phyloP scores from a whole-genome alignment of 139 green algal species.

The Medakamo hakoo region DNA sequence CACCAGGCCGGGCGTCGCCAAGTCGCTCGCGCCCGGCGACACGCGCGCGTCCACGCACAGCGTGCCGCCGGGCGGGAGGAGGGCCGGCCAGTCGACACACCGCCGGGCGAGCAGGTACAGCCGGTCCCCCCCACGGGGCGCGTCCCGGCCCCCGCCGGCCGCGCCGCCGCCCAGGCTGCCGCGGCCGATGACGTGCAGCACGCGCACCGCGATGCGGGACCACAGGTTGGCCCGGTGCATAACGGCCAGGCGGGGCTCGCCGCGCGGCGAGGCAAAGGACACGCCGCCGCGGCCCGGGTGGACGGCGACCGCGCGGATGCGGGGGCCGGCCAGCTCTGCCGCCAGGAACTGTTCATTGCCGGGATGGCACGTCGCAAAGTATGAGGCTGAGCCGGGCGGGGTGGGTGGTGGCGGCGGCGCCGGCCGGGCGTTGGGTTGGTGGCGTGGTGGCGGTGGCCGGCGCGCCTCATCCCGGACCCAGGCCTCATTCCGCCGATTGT shows the following conservation, averaged over 20 bases:
- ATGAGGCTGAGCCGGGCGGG: too few species aligned
- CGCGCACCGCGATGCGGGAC: slow-evolving; percentile 43
- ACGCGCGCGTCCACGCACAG: slow-evolving; percentile 50
- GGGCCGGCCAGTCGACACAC: slow-evolving; percentile 31
- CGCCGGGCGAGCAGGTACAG: slow-evolving; percentile 45
- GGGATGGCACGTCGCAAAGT: slow-evolving; percentile 63
- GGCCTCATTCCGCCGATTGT: too few species aligned
- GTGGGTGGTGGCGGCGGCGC: too few species aligned
- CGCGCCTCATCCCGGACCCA: too few species aligned
- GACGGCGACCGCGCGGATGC: slow-evolving; percentile 26
- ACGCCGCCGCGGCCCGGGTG: slow-evolving; percentile 28
- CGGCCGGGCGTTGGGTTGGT: too few species aligned
- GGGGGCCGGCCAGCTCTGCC: slow-evolving; percentile 27
- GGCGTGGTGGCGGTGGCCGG: too few species aligned
- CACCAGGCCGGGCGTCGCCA: slow-evolving; percentile 26
- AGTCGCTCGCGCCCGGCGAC: slow-evolving; percentile 32
- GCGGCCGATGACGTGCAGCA: slow-evolving; percentile 46
- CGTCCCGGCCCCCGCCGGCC: too few species aligned
- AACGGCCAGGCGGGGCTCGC: too few species aligned
- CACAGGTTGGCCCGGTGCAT: slow-evolving; percentile 57
- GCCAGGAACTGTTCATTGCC: slow-evolving; percentile 60
- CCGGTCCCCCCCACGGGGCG: slow-evolving; percentile 20
- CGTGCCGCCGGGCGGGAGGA: slow-evolving; percentile 22
- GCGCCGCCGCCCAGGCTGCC: slow-evolving; percentile 26
- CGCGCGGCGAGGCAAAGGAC: slow-evolving; percentile 22